These are phyloP conservation scores for Xylariales sp. DNA, from an alignment of 2,329 filamentous ascomycete genomes.

Conservation along the genomic window DNA sequence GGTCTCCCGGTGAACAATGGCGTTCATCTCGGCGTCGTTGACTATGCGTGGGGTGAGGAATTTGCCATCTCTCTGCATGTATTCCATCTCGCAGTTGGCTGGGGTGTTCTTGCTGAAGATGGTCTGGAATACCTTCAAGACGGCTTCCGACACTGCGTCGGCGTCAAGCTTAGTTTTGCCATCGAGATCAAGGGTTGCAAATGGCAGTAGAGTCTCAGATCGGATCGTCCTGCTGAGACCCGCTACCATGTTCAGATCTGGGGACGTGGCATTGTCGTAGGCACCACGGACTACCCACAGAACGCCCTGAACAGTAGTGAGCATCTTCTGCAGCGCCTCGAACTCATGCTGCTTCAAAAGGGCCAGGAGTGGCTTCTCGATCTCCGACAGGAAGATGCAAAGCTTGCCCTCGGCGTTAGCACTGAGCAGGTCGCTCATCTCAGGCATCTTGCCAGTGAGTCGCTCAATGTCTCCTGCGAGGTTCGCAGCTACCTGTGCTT, in stretches of 20 bases:
- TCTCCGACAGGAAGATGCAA: constrained; percentile 39
- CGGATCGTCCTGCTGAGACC: constrained; percentile 29
- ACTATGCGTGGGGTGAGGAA: constrained; percentile 36
- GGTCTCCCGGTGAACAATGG: constrained; percentile 38
- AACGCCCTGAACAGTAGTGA: constrained; percentile 25
- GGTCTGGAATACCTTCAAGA: constrained; percentile 29
- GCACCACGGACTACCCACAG: constrained; percentile 33
- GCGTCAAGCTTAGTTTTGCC: constrained; percentile 17
- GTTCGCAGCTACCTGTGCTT: constrained; percentile 27
- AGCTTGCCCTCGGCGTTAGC: constrained; percentile 30
- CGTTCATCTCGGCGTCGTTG: constrained; percentile 36
- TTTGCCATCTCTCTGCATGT: constrained; percentile 32
- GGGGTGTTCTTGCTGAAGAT: constrained; percentile 29
- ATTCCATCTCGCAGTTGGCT: constrained; percentile 36
- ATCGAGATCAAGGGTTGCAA: constrained; percentile 28
- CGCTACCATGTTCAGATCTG: constrained; percentile 28
- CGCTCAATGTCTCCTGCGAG: constrained; percentile 28
- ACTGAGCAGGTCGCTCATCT: constrained; percentile 24
- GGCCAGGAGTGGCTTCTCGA: constrained; percentile 38
- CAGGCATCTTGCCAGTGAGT: constrained; percentile 29
- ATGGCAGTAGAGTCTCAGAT: constrained; percentile 28
- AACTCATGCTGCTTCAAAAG: constrained; percentile 35
- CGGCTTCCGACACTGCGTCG: constrained; percentile 17
- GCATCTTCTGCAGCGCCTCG: constrained; percentile 22
- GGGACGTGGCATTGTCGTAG: constrained; percentile 26